phyloP scores from a whole-genome alignment of 2,329 filamentous ascomycete species.

The Blastomyces silverae region DNA sequence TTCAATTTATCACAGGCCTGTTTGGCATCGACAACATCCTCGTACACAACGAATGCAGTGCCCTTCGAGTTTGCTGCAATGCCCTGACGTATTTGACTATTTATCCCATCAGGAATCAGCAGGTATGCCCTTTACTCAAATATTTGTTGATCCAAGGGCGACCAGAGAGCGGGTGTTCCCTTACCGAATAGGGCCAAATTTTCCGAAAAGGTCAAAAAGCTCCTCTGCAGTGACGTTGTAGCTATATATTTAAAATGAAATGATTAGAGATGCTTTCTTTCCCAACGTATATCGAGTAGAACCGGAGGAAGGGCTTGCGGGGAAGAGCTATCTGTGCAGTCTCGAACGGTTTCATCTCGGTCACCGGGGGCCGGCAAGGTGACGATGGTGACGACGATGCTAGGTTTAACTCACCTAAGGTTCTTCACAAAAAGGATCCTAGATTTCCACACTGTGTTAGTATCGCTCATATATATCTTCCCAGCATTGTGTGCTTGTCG shows the following conservation, averaged over 20 bases:
- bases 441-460: slow-evolving; percentile 14
- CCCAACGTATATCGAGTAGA: not conserved
- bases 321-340: not conserved
- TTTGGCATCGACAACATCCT: slow-evolving; percentile 98
- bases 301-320: not conserved
- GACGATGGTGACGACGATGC: slow-evolving; percentile 15
- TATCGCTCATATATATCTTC: not conserved
- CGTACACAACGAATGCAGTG: slow-evolving; percentile 98
- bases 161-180: slow-evolving; percentile 30
- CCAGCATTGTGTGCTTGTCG: not conserved
- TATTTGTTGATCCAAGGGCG: not conserved
- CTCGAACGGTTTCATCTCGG: not conserved
- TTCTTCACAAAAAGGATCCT: slow-evolving; percentile 99
- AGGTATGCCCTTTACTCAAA: slow-evolving; percentile 15
- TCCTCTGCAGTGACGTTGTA: slow-evolving; percentile 99
- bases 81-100: slow-evolving; percentile 97
- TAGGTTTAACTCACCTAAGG: slow-evolving; percentile 64
- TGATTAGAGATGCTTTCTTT: not conserved
- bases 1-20: slow-evolving; percentile 99
- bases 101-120: slow-evolving; percentile 19
- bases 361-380: not conserved
- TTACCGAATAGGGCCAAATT: slow-evolving; percentile 92
- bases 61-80: slow-evolving; percentile 97
- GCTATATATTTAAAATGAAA: slow-evolving; percentile 45
- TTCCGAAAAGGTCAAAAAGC: slow-evolving; percentile 97